Conservation (phyloP, 1,284 basidiomycete genomes). For the Flammula alnicola region DNA sequence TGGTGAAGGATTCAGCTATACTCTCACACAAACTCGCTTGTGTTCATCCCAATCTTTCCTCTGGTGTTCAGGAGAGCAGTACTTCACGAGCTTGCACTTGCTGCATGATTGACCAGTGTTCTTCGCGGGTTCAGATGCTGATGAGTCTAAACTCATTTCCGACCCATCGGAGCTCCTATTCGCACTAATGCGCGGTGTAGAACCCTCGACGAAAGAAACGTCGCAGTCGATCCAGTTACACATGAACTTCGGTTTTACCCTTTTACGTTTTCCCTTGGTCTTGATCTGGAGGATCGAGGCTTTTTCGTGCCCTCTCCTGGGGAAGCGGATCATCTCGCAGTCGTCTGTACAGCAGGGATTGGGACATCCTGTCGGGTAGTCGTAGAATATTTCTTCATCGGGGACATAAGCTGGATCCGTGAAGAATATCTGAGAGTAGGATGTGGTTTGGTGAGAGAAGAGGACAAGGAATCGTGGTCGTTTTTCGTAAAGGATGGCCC, state of each 20-base stretch:
- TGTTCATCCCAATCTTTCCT: constrained; percentile 76
- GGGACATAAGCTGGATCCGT: constrained; percentile 71
- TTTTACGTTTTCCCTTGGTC: constrained; percentile 51
- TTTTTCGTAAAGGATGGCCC: constrained; percentile 73
- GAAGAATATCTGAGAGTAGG: constrained; percentile 79
- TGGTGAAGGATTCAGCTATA: constrained; percentile 4
- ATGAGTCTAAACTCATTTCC: constrained; percentile 45
- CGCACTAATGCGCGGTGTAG: constrained; percentile 25
- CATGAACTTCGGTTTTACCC: constrained; percentile 60
- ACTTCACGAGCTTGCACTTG: constrained; percentile 75
- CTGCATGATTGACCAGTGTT: constrained; percentile 62
- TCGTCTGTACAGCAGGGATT: constrained; percentile 78
- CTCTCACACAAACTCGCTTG: constrained; percentile 57
- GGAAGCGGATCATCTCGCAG: constrained; percentile 80
- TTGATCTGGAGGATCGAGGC: constrained; percentile 66
- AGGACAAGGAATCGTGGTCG: constrained; percentile 73
- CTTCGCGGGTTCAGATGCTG: constrained; percentile 31
- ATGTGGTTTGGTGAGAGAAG: constrained; percentile 77
- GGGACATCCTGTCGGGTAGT: constrained; percentile 76
- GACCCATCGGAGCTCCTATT: constrained; percentile 52
- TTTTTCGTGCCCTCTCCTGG: constrained; percentile 59
- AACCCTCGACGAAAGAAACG: constrained; percentile 57
- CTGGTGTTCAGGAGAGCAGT: constrained; percentile 73
- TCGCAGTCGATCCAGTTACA: constrained; percentile 81
- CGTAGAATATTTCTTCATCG: constrained; percentile 70